Conservation (phyloP, 768 basidiomycete genomes). For the Amanita rimosa region DNA sequence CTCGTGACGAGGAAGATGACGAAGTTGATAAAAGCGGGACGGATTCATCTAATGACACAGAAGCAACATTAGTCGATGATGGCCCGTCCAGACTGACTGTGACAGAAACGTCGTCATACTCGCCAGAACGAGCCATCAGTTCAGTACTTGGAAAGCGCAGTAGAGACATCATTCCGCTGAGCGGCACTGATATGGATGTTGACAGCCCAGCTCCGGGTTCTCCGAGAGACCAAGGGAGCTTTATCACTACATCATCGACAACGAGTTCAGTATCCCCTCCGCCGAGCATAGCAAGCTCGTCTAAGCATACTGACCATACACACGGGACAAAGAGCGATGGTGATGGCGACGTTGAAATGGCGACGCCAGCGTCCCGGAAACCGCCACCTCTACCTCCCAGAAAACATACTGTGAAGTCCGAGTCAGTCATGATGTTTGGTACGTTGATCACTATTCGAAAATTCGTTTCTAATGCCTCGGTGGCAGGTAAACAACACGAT, state of each 20-base stretch:
- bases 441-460: constrained; percentile 12
- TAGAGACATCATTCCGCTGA: constrained; percentile 33
- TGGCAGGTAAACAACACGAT: constrained; percentile 86
- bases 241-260: constrained; percentile 19
- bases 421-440: constrained; percentile 91
- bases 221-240: constrained; percentile 24
- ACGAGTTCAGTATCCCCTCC: constrained; percentile 17
- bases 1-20: constrained; percentile 83
- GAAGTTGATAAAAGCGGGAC: constrained; percentile 63
- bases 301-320: background rate
- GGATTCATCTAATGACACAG: constrained; percentile 78
- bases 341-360: constrained; percentile 27
- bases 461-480: constrained; percentile 9
- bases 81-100: constrained; percentile 26
- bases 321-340: constrained; percentile 9
- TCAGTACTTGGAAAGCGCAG: constrained; percentile 64
- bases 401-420: constrained; percentile 39
- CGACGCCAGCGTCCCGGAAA: constrained; percentile 20
- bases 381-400: constrained; percentile 49
- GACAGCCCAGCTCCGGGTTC: constrained; percentile 32
- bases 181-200: constrained; percentile 37
- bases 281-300: constrained; percentile 8
- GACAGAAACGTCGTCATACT: constrained; percentile 16
- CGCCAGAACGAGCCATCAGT: constrained; percentile 25
- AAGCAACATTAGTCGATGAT: constrained; percentile 83